Evolutionary conservation across 2,329 filamentous ascomycete species (phyloP), one percentile per base, ranked within the genome.

Genomic region (Ceratocystis cubensis): DNA sequence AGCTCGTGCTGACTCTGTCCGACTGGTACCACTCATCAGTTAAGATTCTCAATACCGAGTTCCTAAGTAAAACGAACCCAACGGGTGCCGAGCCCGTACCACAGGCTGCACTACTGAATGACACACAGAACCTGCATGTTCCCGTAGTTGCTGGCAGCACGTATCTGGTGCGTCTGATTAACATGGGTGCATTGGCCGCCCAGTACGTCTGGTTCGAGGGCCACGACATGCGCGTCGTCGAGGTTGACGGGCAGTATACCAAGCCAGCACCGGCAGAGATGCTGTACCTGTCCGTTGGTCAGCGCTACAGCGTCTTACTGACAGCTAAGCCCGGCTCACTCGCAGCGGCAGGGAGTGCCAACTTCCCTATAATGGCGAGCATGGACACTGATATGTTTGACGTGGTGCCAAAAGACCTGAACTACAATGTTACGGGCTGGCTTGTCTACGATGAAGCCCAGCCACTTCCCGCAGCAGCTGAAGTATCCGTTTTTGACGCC

Each of bases 181-280:
- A 90, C 71, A 82, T 90, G 22, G 88, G 85, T 15, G 88, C 87
- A 17, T 91, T 90, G 75, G 82, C 84, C 1, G 81, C 80, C 2
- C 83, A 87, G 71, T 86, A 86, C 69, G 72, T 88, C 61, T 87
- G 84, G 84, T 82, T 88, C 65, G 84, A 87, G 72, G 83, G 80
- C 20, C 84, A 86, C 70, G 86, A 82, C 41, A 84, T 91, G 76
- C 81, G 78, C 33, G 84, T 91, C 65, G 81, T 91, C 44, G 88
- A 90, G 73, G 83, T 90, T 0, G 88, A 91, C 72, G 88, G 88
- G 5, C 79, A 89, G 10, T 90, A 88, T 70, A 84, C 81, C 0
- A 79, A 88, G 68, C 79, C 80, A 0, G 75, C 80, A 0, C 81
- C 83, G 68, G 82, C 86, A 0, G 78, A 82, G 28, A 82, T 82